Evolutionary conservation across 257 asterid genomes (phyloP), one percentile per base, ranked within the genome.

Genomic region (Gynochthodes officinalis): DNA sequence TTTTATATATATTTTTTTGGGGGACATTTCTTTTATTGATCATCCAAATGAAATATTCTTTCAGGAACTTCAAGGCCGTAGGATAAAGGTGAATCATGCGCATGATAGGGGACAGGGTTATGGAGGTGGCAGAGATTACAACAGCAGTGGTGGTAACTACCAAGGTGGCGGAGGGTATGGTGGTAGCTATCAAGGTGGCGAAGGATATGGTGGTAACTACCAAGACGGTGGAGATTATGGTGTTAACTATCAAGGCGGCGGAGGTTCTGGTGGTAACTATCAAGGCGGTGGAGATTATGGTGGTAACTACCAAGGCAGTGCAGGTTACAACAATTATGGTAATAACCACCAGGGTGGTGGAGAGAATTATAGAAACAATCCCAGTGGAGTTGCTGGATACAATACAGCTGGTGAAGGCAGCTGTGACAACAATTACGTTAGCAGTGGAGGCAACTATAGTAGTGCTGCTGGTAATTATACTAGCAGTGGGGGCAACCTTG

Each of bases 21-120:
- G 27, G 65, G 0, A 28, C 28, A 16, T 60, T 32, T 60, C 27
- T 33, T 59, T 0, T 16, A 30, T 16, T 60, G 66, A 33, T 32
- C 39, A 28, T 39, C 21, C 43, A 7, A 21, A 1, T 39, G 11
- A 8, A 64, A 27, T 40, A 39, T 9, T n/a, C 55, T 83, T 71
- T 50, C 79, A 90, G 98, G 93, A 88, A 3, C 90, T 93, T 76
- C 83, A 93, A 50, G 98, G 97, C 57, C 97, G 98, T 23, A 75
- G 14, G 30, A 49, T 93, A 42, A 89, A 79, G 84, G 98, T 93
- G 73, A 81, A 82, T 78, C 81, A 77, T 57, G 97, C 98, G 40
- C 87, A 81, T 75, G 97, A 90, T 62, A 90, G 88, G 78, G 55
- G 87, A 59, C 82, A 82, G 70, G 86, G 87, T n/a, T 79, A 28